Evolutionary conservation across 2,329 filamentous ascomycete genomes (phyloP).

Genomic region (Penicillium sp.): DNA sequence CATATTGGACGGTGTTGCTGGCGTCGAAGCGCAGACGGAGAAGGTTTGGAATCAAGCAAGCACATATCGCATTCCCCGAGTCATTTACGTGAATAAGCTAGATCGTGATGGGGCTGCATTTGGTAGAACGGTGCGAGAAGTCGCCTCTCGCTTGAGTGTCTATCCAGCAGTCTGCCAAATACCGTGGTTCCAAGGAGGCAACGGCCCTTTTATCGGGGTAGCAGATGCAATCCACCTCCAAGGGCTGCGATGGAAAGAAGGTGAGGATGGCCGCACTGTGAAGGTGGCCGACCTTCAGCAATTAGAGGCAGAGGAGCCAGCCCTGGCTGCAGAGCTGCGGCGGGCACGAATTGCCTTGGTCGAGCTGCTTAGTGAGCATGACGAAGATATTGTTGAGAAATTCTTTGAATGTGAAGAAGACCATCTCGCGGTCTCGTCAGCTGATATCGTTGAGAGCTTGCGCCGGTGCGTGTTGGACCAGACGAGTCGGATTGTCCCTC

Average conservation of each 20-base stretch:
- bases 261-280: constrained; percentile 63
- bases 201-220: constrained; percentile 75
- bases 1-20: constrained; percentile 86
- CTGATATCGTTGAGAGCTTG: constrained; percentile 69
- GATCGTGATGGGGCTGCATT: constrained; percentile 81
- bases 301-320: constrained; percentile 49
- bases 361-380: constrained; percentile 81
- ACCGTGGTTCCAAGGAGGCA: constrained; percentile 78
- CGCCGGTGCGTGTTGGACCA: constrained; percentile 68
- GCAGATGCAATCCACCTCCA: constrained; percentile 76
- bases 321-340: constrained; percentile 64
- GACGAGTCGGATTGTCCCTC: constrained; percentile 68
- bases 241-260: constrained; percentile 69
- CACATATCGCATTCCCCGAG: constrained; percentile 76
- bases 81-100: constrained; percentile 80
- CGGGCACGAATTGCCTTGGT: constrained; percentile 74
- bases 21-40: constrained; percentile 95
- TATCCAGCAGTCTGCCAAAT: constrained; percentile 94
- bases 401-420: constrained; percentile 78
- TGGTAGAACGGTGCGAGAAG: constrained; percentile 78
- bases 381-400: constrained; percentile 78
- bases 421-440: constrained; percentile 62
- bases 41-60: constrained; percentile 92
- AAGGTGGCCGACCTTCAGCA: constrained; percentile 56
- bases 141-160: constrained; percentile 72